Base-by-base conservation (phyloP, 192 early-diverging fungal genomes). In the Ambispora gerdemannii region DNA sequence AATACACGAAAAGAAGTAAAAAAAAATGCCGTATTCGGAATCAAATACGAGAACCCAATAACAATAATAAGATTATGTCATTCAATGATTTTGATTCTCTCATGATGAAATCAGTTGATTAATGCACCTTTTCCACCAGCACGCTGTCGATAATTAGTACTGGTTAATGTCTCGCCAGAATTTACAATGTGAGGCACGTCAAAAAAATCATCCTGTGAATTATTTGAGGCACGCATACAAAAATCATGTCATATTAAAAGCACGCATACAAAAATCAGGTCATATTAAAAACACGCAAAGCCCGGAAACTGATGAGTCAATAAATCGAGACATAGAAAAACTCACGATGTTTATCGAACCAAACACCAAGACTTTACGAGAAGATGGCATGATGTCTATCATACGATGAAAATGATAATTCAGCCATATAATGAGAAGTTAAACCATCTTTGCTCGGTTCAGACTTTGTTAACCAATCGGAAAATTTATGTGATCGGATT, bases 161-260 rank as follows among this genome's bases (percentile, higher is more conserved):
- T 53, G 4, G 17, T 24, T 33, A 82, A 25, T 1, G 74, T 80
- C 38, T 86, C 84, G 13, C 88, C 76, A 24, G 82, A 81, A 22
- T 70, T 49, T 15, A 87, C 89, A 59, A 93, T 92, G 74, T 90
- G 84, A 7, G 85, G 84, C 0, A 93, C 92, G 15, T 73, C 72
- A 69, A 87, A 92, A 36, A 90, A 88, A 51, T 90, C 88, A 76
- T 93, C 92, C 53, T 43, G n/a, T n/a, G n/a, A n/a, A n/a, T n/a
- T n/a, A n/a, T n/a, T n/a, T n/a, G n/a, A n/a, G n/a, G n/a, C n/a
- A n/a, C n/a, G n/a, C n/a, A n/a, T n/a, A n/a, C n/a, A n/a, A n/a
- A n/a, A n/a, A n/a, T n/a, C n/a, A n/a, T n/a, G n/a, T n/a, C n/a
- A n/a, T n/a, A n/a, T n/a, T n/a, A n/a, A n/a, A n/a, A n/a, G n/a